Base-by-base conservation (phyloP, 2,329 filamentous ascomycete genomes). In the Ophiosphaerella herpotricha region DNA sequence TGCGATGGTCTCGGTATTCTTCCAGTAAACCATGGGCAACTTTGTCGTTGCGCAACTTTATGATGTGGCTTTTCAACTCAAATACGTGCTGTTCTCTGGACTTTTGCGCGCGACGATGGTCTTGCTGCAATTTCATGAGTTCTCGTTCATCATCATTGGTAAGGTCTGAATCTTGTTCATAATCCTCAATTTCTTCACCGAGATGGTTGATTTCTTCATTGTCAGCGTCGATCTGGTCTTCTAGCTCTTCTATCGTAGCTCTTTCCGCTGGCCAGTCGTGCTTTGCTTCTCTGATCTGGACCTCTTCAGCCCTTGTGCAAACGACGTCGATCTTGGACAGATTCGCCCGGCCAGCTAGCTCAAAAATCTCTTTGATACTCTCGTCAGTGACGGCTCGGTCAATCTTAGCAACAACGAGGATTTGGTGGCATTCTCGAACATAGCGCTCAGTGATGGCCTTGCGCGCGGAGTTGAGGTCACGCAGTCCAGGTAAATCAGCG, bases 401-500 rank as follows among this genome's bases (percentile, higher is more conserved):
- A 13, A 77, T 77, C 21, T 64, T 61, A 42, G 74, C 75, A 1
- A 81, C 68, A 1, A 71, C 77, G 43, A 81, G 76, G 3, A 81
- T 77, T 48, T 79, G 78, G 44, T 82, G 57, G 45, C 78, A 81
- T 26, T 74, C 34, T 1, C 75, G 55, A 0, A 81, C 39, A 45
- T 80, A 80, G 0, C 73, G 68, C 48, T 81, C 78, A 0, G 78
- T 79, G 13, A 80, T 74, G 18, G 60, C 65, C 31, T 69, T 61
- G 3, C 79, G 70, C 9, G 77, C 78, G 3, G 72, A 66, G 54
- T 81, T 81, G 23, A 75, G 46, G 57, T 81, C 79, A 1, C 75
- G 77, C 7, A 81, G 74, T 0, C 78, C 78, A 23, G 79, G 78
- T 14, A 82, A 71, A 49, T 82, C 79, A 0, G 78, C 78, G 6